Conservation (phyloP, 2,329 filamentous ascomycete species). For the Raffaelea ambrosiae region DNA sequence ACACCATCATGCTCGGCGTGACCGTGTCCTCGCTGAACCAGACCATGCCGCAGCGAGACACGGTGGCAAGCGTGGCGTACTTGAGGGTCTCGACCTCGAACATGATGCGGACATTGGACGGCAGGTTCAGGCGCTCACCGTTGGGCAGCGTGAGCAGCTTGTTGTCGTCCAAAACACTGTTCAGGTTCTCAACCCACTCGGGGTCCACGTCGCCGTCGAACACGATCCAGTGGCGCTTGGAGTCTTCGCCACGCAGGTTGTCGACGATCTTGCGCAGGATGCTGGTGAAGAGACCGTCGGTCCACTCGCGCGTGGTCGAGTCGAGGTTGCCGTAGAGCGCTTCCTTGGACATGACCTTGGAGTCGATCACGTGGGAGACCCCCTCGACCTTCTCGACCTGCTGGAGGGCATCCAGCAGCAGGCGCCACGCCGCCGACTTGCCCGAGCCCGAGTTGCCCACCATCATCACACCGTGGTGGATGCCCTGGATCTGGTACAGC, state of each 20-base stretch:
- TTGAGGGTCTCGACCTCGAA: conserved; percentile 98
- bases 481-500: conserved; percentile 93
- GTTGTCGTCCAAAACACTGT: conserved; percentile 98
- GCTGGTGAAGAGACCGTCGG: conserved; percentile 94
- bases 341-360: conserved; percentile 99
- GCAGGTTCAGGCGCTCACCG: conserved; percentile 92
- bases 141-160: conserved; percentile 95
- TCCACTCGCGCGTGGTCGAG: conserved; percentile 97
- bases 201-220: conserved; percentile 99
- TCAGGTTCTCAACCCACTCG: conserved; percentile 99
- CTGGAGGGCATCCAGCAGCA: conserved; percentile 83
- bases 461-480: conserved; percentile 99
- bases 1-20: conserved; percentile 83
- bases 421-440: conserved; percentile 92
- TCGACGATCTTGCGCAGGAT: conserved; percentile 98
- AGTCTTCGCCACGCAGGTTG: conserved; percentile 93
- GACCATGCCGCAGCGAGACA: conserved; percentile 99
- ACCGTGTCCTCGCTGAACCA: conserved; percentile 99
- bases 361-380: conserved; percentile 95
- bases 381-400: conserved; percentile 87
- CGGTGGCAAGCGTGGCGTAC: conserved; percentile 96
- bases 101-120: conserved; percentile 95
- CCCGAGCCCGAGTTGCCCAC: conserved; percentile 95
- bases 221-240: conserved; percentile 97
- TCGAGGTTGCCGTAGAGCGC: conserved; percentile 92